Evolutionary conservation across 1,284 basidiomycete species (phyloP).

Genomic region (Malassezia equina): DNA sequence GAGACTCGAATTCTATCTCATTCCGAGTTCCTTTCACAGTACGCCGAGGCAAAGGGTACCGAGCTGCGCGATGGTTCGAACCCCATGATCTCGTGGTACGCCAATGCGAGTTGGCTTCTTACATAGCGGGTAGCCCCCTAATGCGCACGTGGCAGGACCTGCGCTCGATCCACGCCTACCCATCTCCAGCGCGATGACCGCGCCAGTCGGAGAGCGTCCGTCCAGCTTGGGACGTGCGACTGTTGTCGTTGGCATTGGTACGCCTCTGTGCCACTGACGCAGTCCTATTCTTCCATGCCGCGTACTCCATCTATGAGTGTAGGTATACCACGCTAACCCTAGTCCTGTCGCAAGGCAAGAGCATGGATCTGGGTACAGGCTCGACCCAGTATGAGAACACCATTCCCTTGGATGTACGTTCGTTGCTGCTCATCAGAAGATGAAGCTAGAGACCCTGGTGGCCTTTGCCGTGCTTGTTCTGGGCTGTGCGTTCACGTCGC

Average conservation of each 20-base stretch:
- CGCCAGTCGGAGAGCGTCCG: slow-evolving; percentile 1
- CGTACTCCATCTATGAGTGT: slow-evolving; percentile 21
- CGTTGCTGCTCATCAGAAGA: slow-evolving; percentile 1
- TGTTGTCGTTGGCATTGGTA: slow-evolving; percentile 6
- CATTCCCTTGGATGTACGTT: slow-evolving; percentile 17
- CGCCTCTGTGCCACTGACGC: background rate
- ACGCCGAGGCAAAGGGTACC: slow-evolving; percentile 63
- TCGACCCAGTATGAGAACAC: slow-evolving; percentile 8
- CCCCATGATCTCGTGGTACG: slow-evolving; percentile 73
- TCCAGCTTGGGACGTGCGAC: background rate
- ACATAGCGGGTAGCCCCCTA: slow-evolving; percentile 18
- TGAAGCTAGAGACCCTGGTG: slow-evolving; percentile 6
- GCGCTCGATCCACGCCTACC: background rate
- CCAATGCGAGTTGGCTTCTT: slow-evolving; percentile 63
- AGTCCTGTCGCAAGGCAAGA: slow-evolving; percentile 18
- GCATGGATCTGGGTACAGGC: slow-evolving; percentile 12
- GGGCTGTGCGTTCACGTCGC: slow-evolving; percentile 12
- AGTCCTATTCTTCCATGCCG: slow-evolving; percentile 20
- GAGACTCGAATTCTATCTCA: slow-evolving; percentile 51
- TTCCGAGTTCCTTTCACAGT: slow-evolving; percentile 69
- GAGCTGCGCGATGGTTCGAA: slow-evolving; percentile 68
- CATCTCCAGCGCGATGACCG: background rate
- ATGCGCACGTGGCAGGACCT: background rate
- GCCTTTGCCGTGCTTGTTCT: slow-evolving; percentile 16
- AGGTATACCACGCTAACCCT: background rate